phyloP scores from a whole-genome alignment of 2,329 filamentous ascomycete species.

The Colletotrichum sp. region DNA sequence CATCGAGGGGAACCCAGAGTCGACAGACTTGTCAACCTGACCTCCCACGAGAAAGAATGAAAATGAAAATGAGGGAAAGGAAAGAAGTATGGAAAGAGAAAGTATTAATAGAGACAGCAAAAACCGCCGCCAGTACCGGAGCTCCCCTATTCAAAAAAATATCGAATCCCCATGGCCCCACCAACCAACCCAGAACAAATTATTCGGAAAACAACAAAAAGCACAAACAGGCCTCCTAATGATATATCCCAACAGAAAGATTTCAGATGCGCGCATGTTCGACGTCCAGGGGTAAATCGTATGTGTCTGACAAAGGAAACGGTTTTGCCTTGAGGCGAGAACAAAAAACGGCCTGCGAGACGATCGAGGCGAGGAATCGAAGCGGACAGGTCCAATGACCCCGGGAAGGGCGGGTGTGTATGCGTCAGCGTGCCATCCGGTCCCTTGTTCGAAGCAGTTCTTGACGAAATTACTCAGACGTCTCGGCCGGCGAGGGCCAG shows the following conservation, averaged over 20 bases:
- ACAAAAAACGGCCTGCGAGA: background rate
- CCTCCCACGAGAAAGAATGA: background rate
- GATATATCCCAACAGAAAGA: background rate
- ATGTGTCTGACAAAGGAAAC: slow-evolving; percentile 17
- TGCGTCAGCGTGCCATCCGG: background rate
- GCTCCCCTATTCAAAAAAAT: background rate
- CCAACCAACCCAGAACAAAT: background rate
- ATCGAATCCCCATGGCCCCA: background rate
- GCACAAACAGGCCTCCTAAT: background rate
- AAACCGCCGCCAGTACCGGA: background rate
- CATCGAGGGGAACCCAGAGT: background rate
- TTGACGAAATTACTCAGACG: background rate
- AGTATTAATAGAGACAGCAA: slow-evolving; percentile 8
- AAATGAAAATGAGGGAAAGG: background rate
- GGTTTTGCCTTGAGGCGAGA: background rate
- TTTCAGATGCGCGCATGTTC: background rate
- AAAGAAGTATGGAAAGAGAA: background rate
- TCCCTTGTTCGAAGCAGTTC: background rate
- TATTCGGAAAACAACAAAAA: background rate
- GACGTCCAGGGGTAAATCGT: slow-evolving; percentile 7
- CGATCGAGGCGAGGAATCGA: background rate
- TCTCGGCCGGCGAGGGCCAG: background rate
- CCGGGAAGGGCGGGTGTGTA: background rate
- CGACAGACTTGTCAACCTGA: background rate
- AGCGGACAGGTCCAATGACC: background rate